Conservation (phyloP, 2,329 filamentous ascomycete genomes). For the Atkinsonella texensis region DNA sequence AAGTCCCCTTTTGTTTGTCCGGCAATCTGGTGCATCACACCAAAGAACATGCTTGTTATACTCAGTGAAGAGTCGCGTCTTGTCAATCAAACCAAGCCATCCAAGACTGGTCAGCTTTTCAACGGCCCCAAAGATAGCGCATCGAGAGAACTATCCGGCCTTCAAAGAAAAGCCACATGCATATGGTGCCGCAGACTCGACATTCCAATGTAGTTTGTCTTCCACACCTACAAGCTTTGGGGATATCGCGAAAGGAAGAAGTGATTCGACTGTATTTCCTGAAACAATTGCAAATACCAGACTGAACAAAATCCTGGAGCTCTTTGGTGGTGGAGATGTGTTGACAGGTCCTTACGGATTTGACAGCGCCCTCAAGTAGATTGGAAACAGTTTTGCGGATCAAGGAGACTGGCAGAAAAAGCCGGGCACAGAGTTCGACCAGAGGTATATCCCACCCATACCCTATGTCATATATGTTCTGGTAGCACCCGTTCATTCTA, state of each 20-base stretch:
- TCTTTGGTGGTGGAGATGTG: background rate
- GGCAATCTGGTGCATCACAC: background rate
- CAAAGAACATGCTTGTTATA: slow-evolving; percentile 1
- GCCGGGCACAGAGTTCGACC: background rate
- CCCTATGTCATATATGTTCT: background rate
- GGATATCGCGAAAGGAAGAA: background rate
- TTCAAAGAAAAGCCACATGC: background rate
- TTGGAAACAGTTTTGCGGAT: background rate
- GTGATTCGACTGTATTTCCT: background rate
- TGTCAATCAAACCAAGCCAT: background rate
- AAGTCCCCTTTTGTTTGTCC: background rate
- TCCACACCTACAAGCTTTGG: background rate
- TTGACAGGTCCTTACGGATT: background rate
- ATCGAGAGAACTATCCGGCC: background rate
- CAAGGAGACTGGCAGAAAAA: background rate
- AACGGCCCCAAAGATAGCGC: background rate
- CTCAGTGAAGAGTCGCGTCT: background rate
- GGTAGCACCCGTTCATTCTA: background rate
- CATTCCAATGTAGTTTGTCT: background rate
- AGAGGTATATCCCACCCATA: background rate
- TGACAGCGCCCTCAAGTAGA: background rate
- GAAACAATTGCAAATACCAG: slow-evolving; percentile 1
- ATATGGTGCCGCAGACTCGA: slow-evolving; percentile 1
- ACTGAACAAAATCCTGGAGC: background rate
- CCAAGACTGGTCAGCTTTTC: background rate